A percentile compares a stretch with the other conserved stretches of the same genome.
Evolutionary conservation across 148 eudicot genomes (phyloP).

Genomic region (Salicornia ramosissima): DNA sequence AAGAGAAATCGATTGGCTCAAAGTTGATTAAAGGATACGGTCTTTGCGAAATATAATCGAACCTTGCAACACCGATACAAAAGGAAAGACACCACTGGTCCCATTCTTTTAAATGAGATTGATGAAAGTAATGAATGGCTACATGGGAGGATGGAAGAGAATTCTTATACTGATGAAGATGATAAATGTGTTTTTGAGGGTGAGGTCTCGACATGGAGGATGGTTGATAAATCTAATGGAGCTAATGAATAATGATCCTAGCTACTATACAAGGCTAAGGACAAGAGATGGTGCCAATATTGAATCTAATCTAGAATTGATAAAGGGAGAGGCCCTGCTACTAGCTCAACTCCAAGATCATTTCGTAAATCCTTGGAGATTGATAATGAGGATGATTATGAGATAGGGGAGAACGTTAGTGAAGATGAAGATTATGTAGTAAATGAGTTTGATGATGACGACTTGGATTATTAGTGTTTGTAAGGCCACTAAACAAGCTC

Average conservation of each 20-base stretch:
- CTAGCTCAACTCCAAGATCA: not conserved
- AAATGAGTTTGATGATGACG: not conserved
- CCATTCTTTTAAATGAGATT: not conserved
- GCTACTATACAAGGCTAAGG: not conserved
- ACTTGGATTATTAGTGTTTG: not conserved
- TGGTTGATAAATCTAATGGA: not conserved
- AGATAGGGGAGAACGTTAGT: not conserved
- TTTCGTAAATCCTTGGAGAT: not conserved
- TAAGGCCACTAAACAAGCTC: not conserved
- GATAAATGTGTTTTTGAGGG: not conserved
- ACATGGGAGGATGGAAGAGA: not conserved
- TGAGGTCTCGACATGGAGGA: not conserved
- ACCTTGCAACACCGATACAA: not conserved
- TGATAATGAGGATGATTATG: not conserved
- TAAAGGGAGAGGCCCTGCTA: not conserved
- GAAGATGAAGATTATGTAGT: not conserved
- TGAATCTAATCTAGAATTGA: not conserved
- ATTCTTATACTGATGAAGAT: not conserved
- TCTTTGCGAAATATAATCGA: not conserved
- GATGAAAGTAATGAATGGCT: slow-evolving; percentile 12
- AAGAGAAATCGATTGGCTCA: not conserved
- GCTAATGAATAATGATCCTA: slow-evolving; percentile 4
- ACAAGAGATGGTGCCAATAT: too few species aligned
- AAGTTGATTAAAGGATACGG: not conserved
- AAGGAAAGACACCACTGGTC: not conserved